Base-by-base conservation (phyloP, 768 basidiomycete species). In the Cubamyces sp. region DNA sequence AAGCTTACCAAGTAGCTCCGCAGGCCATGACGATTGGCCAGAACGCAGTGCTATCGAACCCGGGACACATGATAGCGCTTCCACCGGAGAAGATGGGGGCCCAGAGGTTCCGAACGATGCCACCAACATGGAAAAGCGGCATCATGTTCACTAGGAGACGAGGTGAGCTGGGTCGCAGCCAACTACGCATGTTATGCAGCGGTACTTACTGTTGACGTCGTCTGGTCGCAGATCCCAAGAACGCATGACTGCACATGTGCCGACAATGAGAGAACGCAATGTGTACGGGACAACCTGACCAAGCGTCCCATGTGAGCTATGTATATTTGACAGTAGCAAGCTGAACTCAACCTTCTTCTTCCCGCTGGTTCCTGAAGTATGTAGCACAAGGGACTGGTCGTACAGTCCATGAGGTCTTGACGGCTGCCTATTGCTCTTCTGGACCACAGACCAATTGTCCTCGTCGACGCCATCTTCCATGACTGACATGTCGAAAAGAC, bases 51-150 rank as follows among this genome's bases (percentile, higher is more conserved):
- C 84, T 79, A 60, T 82, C 81, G 70, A 86, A 86, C 3, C 82
- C 83, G 14, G 77, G 70, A 51, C 84, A 84, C 70, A 87, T 79
- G 62, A 85, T 82, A 3, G 84, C 75, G 58, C 79, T 79, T 15
- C 82, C 83, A 6, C 82, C 81, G n/a, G 82, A 80, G 55, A 83
- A 74, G 2, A 85, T 71, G 11, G 85, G 83, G n/a, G 84, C 82
- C 19, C 84, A 75, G 19, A 87, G 76, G 67, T 83, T 85, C 50
- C 82, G 81, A 41, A 85, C 80, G 49, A 87, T 82, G 21, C 85
- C 85, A 28, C 85, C 84, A 42, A 86, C 83, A 64, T 84, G 83
- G 74, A 85, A 85, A 23, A 83, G 75, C 45, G 84, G 84, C 85
- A 70, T 69, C 68, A 69, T 69, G 60, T 69, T 69, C 68, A 69